These are phyloP conservation scores for Penicillium parvum DNA, from an alignment of 495 filamentous ascomycete species.

Conservation along the genomic window DNA sequence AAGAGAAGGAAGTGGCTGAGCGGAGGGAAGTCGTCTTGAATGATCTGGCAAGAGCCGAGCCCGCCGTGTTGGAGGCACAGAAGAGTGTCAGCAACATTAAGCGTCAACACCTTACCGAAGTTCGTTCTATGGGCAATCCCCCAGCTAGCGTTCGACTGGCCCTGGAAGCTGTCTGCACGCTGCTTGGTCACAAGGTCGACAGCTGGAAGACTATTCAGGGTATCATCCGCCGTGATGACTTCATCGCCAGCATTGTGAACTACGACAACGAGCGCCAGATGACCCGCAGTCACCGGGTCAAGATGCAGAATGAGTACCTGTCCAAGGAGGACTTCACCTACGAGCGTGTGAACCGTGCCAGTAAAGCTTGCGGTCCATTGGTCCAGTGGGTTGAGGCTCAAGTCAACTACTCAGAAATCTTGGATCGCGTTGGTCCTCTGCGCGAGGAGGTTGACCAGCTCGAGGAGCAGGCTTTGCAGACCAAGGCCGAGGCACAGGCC, in stretches of 20 bases:
- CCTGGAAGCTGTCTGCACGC: conserved; percentile 88
- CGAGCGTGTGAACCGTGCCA: conserved; percentile 90
- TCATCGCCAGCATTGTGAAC: conserved; percentile 95
- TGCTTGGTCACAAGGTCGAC: conserved; percentile 84
- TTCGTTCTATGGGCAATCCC: conserved; percentile 91
- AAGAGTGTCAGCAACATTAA: conserved; percentile 98
- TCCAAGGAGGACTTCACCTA: conserved; percentile 92
- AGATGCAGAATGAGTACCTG: conserved; percentile 91
- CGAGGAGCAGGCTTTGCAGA: conserved; percentile 84
- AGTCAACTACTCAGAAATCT: conserved; percentile 93
- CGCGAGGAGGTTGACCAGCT: conserved; percentile 85
- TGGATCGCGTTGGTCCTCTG: conserved; percentile 90
- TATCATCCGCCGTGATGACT: conserved; percentile 86
- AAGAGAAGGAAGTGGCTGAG: conserved; percentile 80
- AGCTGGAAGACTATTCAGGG: conserved; percentile 88
- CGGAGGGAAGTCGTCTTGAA: conserved; percentile 80
- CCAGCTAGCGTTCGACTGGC: conserved; percentile 87
- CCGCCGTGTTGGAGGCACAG: conserved; percentile 87
- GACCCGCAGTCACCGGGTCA: conserved; percentile 72
- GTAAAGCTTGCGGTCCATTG: conserved; percentile 92
- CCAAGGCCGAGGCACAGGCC: conserved; percentile 88
- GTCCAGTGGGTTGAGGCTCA: conserved; percentile 98
- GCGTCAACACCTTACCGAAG: conserved; percentile 92
- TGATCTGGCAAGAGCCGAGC: conserved; percentile 88
- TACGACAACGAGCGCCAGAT: conserved; percentile 96